Conservation (phyloP, 202 grass and related monocot genomes). For the Elaeis oleifera region DNA sequence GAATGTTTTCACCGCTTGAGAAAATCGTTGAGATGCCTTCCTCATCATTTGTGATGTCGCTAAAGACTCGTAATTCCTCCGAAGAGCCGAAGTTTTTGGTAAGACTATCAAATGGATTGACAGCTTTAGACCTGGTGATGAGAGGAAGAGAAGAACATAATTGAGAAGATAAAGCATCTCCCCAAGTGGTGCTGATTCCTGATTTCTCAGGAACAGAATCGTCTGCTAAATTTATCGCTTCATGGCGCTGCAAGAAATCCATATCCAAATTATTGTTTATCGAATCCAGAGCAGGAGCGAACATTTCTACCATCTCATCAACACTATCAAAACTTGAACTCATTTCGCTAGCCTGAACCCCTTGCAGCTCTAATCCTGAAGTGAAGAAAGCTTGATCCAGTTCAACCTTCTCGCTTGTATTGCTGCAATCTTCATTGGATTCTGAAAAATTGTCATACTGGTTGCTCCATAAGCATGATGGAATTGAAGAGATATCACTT, state of each 20-base stretch:
- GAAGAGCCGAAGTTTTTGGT: not conserved
- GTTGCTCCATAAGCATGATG: slow-evolving; percentile 22
- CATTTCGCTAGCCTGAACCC: slow-evolving; percentile 11
- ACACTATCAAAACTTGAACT: slow-evolving; percentile 12
- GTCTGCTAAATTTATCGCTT: slow-evolving; percentile 6
- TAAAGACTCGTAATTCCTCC: not conserved
- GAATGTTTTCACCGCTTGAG: slow-evolving; percentile 27
- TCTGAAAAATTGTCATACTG: slow-evolving; percentile 31
- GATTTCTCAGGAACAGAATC: not conserved
- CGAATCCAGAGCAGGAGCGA: slow-evolving; percentile 21
- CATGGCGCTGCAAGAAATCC: slow-evolving; percentile 24
- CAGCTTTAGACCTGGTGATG: not conserved
- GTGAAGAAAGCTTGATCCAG: slow-evolving; percentile 13
- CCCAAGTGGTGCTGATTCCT: slow-evolving; percentile 7
- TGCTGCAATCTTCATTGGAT: slow-evolving; percentile 19
- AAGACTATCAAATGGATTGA: slow-evolving; percentile 9
- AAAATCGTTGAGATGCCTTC: slow-evolving; percentile 4
- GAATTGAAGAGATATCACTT: slow-evolving; percentile 17
- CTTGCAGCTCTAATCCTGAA: slow-evolving; percentile 9
- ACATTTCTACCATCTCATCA: slow-evolving; percentile 18
- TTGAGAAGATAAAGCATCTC: slow-evolving; percentile 19
- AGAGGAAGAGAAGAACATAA: slow-evolving; percentile 22
- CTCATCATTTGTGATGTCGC: not conserved
- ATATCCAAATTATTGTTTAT: slow-evolving; percentile 19
- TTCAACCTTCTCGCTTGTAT: slow-evolving; percentile 11